Evolutionary conservation across 2,329 filamentous ascomycete species (phyloP).

Genomic region (Colletotrichum sojae): DNA sequence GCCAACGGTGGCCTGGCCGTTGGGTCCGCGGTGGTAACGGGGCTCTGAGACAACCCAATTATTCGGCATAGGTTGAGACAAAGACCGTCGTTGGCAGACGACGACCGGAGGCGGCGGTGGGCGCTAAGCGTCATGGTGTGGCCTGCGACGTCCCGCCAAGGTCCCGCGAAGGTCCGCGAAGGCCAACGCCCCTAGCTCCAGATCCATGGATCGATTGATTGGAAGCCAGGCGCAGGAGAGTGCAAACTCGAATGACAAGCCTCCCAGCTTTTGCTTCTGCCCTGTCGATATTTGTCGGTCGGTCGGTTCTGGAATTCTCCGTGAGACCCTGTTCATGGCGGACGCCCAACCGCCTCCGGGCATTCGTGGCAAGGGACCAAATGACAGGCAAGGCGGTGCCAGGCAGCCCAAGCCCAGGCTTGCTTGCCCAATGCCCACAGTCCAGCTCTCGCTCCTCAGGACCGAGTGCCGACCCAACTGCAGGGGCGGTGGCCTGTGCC

Average conservation of each 20-base stretch:
- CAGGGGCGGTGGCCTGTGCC: too few species aligned
- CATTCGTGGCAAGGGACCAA: too few species aligned
- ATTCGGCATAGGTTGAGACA: slow-evolving; percentile 36
- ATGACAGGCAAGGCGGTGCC: too few species aligned
- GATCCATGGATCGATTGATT: too few species aligned
- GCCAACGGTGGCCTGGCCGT: slow-evolving; percentile 8
- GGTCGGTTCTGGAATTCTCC: slow-evolving; percentile 39
- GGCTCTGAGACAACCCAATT: slow-evolving; percentile 34
- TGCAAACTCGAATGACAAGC: slow-evolving; percentile 26
- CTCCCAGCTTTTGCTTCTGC: slow-evolving; percentile 20
- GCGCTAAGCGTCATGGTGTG: neutral
- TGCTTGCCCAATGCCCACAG: too few species aligned
- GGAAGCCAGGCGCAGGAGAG: slow-evolving; percentile 14
- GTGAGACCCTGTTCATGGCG: slow-evolving; percentile 25
- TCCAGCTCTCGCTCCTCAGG: too few species aligned
- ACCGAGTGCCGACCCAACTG: too few species aligned
- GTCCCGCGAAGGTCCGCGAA: too few species aligned
- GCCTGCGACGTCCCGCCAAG: neutral
- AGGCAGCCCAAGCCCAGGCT: too few species aligned
- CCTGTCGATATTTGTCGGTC: slow-evolving; percentile 40
- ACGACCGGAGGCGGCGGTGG: too few species aligned
- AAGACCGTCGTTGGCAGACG: slow-evolving; percentile 19
- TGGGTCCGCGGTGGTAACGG: slow-evolving; percentile 17
- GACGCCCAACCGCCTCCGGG: neutral
- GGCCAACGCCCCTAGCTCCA: too few species aligned